Evolutionary conservation across 352 stramenopile genomes (phyloP).

Genomic region (Pythium vanterpoolii): DNA sequence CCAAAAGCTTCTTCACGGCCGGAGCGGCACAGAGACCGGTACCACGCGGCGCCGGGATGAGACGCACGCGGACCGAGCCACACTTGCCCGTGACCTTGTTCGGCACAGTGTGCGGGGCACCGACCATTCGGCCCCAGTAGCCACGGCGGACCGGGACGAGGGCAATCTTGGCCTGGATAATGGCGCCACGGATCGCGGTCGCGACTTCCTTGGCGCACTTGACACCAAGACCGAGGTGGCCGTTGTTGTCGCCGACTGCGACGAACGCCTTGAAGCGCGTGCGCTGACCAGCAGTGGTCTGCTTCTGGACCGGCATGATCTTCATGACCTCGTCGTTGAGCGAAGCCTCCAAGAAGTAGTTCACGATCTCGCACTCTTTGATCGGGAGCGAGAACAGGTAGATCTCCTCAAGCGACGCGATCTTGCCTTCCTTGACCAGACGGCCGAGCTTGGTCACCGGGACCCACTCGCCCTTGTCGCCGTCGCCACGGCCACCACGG

Average conservation of each 20-base stretch:
- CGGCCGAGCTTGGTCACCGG: conserved; percentile 99
- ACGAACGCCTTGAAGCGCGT: conserved; percentile 99
- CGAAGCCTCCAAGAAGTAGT: conserved; percentile 97
- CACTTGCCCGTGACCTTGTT: conserved; percentile 99
- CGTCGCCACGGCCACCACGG: conserved; percentile 82
- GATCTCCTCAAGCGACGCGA: conserved; percentile 99
- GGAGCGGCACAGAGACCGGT: conserved; percentile 98
- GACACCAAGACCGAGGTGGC: conserved; percentile 99
- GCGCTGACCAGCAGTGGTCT: conserved; percentile 98
- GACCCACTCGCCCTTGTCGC: conserved; percentile 96
- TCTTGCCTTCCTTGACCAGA: conserved; percentile 99
- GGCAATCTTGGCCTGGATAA: conserved; percentile 99
- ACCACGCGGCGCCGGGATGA: conserved; percentile 99
- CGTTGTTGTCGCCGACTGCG: conserved; percentile 96
- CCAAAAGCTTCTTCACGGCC: conserved; percentile 98
- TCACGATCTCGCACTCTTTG: conserved; percentile 99
- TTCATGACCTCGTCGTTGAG: conserved; percentile 99
- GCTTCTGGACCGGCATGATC: conserved; percentile 99
- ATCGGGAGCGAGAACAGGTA: conserved; percentile 99
- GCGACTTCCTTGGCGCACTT: conserved; percentile 99
- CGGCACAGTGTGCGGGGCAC: conserved; percentile 95
- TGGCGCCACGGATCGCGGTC: conserved; percentile 98
- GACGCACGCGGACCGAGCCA: conserved; percentile 97
- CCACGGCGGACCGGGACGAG: conserved; percentile 97
- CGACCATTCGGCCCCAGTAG: conserved; percentile 98